Evolutionary conservation across 805 yeast genomes (phyloP).

Genomic region (Candida montana): DNA sequence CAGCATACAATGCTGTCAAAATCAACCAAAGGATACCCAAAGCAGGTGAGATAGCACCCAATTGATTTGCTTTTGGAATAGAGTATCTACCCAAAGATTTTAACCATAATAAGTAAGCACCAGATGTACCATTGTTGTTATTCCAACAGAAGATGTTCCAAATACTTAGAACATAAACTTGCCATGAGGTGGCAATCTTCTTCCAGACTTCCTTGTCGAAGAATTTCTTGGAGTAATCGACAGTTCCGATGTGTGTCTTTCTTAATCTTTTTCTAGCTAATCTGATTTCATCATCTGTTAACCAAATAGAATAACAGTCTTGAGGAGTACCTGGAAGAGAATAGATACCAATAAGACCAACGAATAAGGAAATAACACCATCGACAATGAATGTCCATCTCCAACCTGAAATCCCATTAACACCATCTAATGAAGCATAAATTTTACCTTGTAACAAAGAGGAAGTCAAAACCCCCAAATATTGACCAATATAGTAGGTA

Average conservation of each 20-base stretch:
- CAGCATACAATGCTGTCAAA: constrained; percentile 20
- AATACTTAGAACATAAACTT: constrained; percentile 46
- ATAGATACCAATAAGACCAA: constrained; percentile 23
- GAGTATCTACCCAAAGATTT: constrained; percentile 36
- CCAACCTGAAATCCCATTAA: constrained; percentile 51
- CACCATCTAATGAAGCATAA: constrained; percentile 36
- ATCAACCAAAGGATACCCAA: constrained; percentile 13
- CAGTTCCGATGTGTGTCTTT: constrained; percentile 29
- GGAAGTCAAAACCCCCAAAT: constrained; percentile 54
- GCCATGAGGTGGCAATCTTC: constrained; percentile 49
- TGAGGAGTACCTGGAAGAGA: constrained; percentile 63
- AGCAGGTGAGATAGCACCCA: constrained; percentile 39
- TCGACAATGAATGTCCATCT: constrained; percentile 65
- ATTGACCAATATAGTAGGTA: constrained; percentile 56
- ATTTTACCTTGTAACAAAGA: constrained; percentile 54
- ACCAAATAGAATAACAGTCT: constrained; percentile 45
- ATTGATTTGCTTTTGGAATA: constrained; percentile 35
- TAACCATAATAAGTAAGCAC: constrained; percentile 43
- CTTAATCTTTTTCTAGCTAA: constrained; percentile 42
- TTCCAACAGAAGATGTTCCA: constrained; percentile 57
- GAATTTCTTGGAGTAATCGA: constrained; percentile 24
- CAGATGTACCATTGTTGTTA: constrained; percentile 42
- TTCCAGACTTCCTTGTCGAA: constrained; percentile 47
- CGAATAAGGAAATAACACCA: constrained; percentile 44
- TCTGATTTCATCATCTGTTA: constrained; percentile 53